Evolutionary conservation across 345 rosid genomes (phyloP).

Genomic region (Citrus inodora): DNA sequence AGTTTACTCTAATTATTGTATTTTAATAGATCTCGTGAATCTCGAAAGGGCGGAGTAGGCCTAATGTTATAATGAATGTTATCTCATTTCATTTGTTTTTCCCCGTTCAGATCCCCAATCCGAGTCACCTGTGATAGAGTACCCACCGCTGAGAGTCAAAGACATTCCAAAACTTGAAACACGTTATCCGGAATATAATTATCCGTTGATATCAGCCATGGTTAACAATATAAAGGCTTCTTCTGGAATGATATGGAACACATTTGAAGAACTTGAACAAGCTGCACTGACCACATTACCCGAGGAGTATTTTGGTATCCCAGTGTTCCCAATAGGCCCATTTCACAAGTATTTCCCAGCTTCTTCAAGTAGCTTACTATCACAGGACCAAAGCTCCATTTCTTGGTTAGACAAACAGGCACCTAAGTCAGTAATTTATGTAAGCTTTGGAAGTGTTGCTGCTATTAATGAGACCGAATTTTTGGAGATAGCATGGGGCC

Average conservation of each 20-base stretch:
- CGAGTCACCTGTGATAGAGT: constrained; percentile 36
- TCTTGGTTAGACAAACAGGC: neutral
- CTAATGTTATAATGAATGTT: neutral
- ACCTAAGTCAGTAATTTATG: neutral
- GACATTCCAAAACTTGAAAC: constrained; percentile 32
- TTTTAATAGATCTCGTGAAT: too few relatives aligned
- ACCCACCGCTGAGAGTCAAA: constrained; percentile 38
- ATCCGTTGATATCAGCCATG: constrained; percentile 11
- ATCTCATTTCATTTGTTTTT: neutral
- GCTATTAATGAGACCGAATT: neutral
- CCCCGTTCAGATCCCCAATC: constrained; percentile 24
- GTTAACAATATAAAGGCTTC: constrained; percentile 27
- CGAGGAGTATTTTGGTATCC: neutral
- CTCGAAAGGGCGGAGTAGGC: too few relatives aligned
- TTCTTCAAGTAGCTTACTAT: neutral
- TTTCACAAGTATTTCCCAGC: neutral
- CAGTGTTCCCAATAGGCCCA: neutral
- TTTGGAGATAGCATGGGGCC: neutral
- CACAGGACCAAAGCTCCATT: neutral
- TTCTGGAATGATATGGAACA: constrained; percentile 48
- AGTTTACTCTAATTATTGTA: too few relatives aligned
- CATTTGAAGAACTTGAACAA: constrained; percentile 47
- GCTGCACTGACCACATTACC: constrained; percentile 18
- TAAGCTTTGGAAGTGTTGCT: neutral
- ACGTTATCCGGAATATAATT: constrained; percentile 13